Evolutionary conservation across 2,329 filamentous ascomycete species (phyloP).

Genomic region (Neospermospora avenae): DNA sequence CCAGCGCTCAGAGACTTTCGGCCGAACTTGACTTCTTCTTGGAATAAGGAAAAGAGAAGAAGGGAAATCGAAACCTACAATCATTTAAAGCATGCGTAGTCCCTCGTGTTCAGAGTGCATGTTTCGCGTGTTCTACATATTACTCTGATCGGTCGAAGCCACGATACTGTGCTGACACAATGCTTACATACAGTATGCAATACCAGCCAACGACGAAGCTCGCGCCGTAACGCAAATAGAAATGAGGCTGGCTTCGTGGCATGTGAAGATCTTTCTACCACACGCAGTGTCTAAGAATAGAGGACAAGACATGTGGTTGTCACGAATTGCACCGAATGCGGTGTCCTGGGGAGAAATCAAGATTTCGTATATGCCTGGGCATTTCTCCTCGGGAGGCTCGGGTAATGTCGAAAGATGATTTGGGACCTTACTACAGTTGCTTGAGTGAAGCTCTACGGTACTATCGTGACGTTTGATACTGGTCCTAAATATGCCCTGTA

Average conservation of each 20-base stretch:
- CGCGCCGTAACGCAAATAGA: not conserved
- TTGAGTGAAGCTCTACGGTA: too few relatives aligned
- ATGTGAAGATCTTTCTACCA: not conserved
- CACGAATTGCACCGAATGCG: too few relatives aligned
- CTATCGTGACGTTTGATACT: too few relatives aligned
- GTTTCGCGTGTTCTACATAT: not conserved
- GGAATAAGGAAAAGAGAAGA: not conserved
- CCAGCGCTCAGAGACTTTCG: not conserved
- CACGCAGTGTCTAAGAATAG: not conserved
- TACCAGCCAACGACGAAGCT: not conserved
- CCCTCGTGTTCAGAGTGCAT: not conserved
- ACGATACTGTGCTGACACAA: not conserved
- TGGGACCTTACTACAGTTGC: too few relatives aligned
- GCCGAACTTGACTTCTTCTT: not conserved
- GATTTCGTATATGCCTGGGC: too few relatives aligned
- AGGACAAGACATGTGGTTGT: too few relatives aligned
- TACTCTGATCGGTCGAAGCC: too few relatives aligned
- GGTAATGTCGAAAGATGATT: too few relatives aligned
- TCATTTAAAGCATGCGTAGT: too few relatives aligned
- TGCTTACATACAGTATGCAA: not conserved
- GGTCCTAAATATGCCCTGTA: too few relatives aligned
- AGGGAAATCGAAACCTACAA: not conserved
- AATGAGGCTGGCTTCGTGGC: not conserved
- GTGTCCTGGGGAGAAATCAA: too few relatives aligned
- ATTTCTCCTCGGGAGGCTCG: too few relatives aligned